Evolutionary conservation across 2,329 filamentous ascomycete species (phyloP), one percentile per base, ranked within the genome.

Genomic region (Aspergillus clavatus): DNA sequence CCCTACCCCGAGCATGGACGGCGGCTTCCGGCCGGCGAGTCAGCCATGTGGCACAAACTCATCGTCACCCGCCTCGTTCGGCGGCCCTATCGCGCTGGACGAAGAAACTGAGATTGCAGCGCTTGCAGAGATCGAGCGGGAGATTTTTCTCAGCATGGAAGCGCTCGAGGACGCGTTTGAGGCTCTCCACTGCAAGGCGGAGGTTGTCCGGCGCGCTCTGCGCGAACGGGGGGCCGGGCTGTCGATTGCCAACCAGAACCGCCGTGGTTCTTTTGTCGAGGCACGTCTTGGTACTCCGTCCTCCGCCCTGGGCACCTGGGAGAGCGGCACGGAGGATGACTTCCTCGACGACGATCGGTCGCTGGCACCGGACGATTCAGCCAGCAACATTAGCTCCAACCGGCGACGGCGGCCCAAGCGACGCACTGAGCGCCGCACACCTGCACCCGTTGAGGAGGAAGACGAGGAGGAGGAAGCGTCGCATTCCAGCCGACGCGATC

Each of bases 101-200:
- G 91, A 97, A 66, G 91, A 97, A 60, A 88, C 87, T 43, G 91
- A 96, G 65, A 90, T 96, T 58, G 87, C 87, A 0, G 86, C 87
- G 1, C 77, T 96, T 5, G 89, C 89, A 6, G 91, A 96, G 68
- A 83, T 96, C 29, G 91, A 97, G 68, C 82, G 89, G 5, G 89
- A 95, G 60, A 95, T 97, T 46, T 96, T 91, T 69, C 78, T 82
- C 26, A 88, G 90, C 50, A 97, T 97, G 91, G 91, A 97, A 69
- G 83, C 83, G 0, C 78, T 97, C 19, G 91, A 97, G 67, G 89
- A 96, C 61, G 89, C 90, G 0, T 96, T 97, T 57, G 91, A 97
- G 70, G 82, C 81, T 22, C 76, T 97, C n/a, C 91, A 97, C 63
- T 79, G 82, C 54, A 85, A 84, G 59, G 91, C 91, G 2, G 89